Percentiles rank a stretch among this genome's conserved stretches.
phyloP scores from a whole-genome alignment of 2,329 filamentous ascomycete genomes.

The Fusarium nanum region DNA sequence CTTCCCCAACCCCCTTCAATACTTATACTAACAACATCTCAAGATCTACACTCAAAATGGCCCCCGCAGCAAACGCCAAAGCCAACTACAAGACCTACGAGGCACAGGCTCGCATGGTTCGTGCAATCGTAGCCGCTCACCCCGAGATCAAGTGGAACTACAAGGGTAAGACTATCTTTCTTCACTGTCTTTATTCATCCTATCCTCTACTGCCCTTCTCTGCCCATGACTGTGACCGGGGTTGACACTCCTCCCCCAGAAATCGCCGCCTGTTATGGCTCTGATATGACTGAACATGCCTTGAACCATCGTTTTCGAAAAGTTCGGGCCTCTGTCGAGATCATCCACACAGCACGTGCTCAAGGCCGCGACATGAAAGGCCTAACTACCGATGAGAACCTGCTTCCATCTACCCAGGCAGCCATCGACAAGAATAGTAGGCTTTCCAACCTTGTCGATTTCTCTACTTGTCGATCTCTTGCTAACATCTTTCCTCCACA shows the following conservation, averaged over 20 bases:
- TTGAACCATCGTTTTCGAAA: conserved; percentile 65
- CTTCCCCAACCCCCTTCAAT: not conserved
- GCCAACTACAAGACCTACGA: conserved; percentile 72
- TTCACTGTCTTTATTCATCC: not conserved
- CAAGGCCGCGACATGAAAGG: conserved; percentile 57
- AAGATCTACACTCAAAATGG: conserved; percentile 52
- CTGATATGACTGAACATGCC: conserved; percentile 60
- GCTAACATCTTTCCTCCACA: conserved; percentile 45
- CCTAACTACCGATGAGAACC: conserved; percentile 51
- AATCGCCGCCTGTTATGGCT: conserved; percentile 61
- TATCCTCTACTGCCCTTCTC: not conserved
- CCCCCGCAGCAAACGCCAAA: conserved; percentile 52
- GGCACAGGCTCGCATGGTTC: conserved; percentile 68
- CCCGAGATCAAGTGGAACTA: conserved; percentile 68
- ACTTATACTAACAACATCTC: not conserved
- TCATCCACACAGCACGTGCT: conserved; percentile 53
- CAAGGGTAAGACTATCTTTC: conserved; percentile 62
- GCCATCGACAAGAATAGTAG: conserved; percentile 57
- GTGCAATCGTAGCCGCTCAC: conserved; percentile 70
- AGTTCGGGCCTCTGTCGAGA: conserved; percentile 56
- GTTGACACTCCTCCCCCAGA: conserved; percentile 55
- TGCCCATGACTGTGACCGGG: conserved; percentile 18
- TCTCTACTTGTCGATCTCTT: not conserved
- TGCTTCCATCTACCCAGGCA: conserved; percentile 54
- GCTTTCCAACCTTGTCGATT: conserved; percentile 23